A percentile compares a stretch with the other conserved stretches of the same genome.
Conservation (phyloP, 306 rosid genomes). For the Fagus sylvatica region DNA sequence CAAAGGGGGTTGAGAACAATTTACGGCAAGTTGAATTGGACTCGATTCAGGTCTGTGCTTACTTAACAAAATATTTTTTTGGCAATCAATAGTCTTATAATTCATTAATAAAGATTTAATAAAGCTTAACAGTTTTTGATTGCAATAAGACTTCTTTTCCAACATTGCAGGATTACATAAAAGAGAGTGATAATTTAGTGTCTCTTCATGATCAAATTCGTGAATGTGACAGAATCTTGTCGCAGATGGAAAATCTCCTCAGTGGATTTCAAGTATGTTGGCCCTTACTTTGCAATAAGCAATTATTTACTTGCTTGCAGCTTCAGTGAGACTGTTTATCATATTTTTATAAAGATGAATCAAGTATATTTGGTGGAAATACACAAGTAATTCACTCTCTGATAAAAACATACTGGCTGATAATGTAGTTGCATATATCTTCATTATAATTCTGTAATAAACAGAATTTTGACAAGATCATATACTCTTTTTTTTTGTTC, state of each 20-base stretch:
- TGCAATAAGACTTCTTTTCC: constrained; percentile 8
- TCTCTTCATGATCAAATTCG: constrained; percentile 97
- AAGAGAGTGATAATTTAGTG: constrained; percentile 93
- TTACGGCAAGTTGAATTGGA: constrained; percentile 94
- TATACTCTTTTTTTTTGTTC: too few species aligned
- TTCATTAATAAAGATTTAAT: background rate
- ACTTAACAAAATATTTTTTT: constrained; percentile 6
- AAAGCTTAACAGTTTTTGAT: background rate
- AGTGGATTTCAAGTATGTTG: constrained; percentile 89
- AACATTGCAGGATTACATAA: constrained; percentile 78
- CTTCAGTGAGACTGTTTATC: background rate
- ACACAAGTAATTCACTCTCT: background rate
- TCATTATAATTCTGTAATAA: background rate
- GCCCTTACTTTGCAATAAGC: constrained; percentile 24
- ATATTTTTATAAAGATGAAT: background rate
- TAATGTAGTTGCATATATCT: background rate
- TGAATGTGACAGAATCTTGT: constrained; percentile 93
- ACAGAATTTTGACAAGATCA: background rate
- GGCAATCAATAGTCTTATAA: background rate
- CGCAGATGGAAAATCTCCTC: constrained; percentile 95
- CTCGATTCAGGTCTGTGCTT: constrained; percentile 80
- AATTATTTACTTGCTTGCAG: constrained; percentile 15
- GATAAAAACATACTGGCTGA: background rate
- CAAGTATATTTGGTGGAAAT: background rate
- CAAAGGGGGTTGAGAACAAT: constrained; percentile 93